phyloP scores from a whole-genome alignment of 2,329 filamentous ascomycete genomes.

The Stagonosporopsis tanaceti region DNA sequence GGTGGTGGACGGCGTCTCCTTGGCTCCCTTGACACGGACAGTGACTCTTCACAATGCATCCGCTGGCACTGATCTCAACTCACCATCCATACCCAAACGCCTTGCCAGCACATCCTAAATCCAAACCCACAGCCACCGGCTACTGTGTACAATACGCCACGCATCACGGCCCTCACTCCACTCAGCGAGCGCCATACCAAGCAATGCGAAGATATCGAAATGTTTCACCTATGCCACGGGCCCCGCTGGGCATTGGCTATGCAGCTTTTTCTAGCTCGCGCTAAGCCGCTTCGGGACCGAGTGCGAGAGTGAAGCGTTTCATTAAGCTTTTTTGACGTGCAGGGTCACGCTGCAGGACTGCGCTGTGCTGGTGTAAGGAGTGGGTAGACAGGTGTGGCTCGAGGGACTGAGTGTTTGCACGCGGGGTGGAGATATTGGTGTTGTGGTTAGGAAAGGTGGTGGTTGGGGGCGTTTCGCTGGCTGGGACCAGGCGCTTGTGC shows the following conservation, averaged over 20 bases:
- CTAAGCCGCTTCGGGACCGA: neutral
- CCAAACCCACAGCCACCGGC: too few species aligned
- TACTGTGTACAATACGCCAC: too few species aligned
- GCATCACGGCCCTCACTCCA: neutral
- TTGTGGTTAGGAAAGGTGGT: neutral
- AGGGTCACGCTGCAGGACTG: neutral
- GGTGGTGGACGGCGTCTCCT: too few species aligned
- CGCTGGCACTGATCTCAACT: too few species aligned
- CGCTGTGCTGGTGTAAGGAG: neutral
- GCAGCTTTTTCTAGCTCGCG: neutral
- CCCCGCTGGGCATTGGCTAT: slow-evolving; percentile 2
- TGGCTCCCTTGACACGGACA: too few species aligned
- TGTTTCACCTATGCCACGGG: slow-evolving; percentile 8
- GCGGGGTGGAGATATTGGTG: too few species aligned
- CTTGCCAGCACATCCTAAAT: too few species aligned
- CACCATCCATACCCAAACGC: too few species aligned
- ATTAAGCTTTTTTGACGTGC: slow-evolving; percentile 20
- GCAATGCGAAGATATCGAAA: slow-evolving; percentile 9
- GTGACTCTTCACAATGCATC: too few species aligned
- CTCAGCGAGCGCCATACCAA: neutral
- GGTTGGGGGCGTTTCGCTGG: neutral
- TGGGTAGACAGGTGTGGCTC: neutral
- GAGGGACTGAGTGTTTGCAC: too few species aligned
- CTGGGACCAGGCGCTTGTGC: neutral
- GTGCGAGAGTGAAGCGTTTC: slow-evolving; percentile 8